phyloP scores from a whole-genome alignment of 352 stramenopile species.

The Globisporangium canariense region DNA sequence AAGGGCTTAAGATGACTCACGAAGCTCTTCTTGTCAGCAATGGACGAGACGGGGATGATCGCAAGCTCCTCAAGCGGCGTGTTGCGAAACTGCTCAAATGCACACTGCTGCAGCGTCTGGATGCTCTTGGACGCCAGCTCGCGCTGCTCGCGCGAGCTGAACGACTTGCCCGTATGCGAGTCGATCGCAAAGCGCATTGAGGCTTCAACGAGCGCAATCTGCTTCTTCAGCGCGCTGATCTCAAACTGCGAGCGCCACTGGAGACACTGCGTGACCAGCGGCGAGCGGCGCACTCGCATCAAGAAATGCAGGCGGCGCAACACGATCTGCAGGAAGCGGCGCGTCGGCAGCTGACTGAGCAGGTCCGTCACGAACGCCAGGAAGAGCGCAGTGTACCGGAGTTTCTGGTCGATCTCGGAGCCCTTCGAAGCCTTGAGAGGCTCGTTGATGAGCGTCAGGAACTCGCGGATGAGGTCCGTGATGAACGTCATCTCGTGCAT shows the following conservation, averaged over 20 bases:
- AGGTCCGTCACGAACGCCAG: conserved; percentile 85
- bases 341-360: conserved; percentile 85
- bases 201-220: conserved; percentile 65
- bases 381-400: conserved; percentile 54
- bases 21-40: conserved; percentile 45
- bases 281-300: conserved; percentile 33
- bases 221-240: conserved; percentile 42
- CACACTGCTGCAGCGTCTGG: conserved; percentile 68
- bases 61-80: conserved; percentile 54
- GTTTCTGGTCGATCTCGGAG: conserved; percentile 11
- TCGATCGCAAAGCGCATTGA: conserved; percentile 82
- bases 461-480: conserved; percentile 36
- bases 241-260: conserved; percentile 37
- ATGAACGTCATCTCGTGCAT: conserved; percentile 35
- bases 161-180: conserved; percentile 68
- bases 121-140: conserved; percentile 49
- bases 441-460: conserved; percentile 35
- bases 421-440: conserved; percentile 18
- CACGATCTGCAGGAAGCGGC: conserved; percentile 76
- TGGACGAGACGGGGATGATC: conserved; percentile 48
- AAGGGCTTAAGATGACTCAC: conserved; percentile 35
- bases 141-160: conserved; percentile 47
- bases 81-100: conserved; percentile 44
- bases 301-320: conserved; percentile 65
- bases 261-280: conserved; percentile 35